Evolutionary conservation across 495 filamentous ascomycete species (phyloP).

Genomic region (Aspergillus funiculosus): DNA sequence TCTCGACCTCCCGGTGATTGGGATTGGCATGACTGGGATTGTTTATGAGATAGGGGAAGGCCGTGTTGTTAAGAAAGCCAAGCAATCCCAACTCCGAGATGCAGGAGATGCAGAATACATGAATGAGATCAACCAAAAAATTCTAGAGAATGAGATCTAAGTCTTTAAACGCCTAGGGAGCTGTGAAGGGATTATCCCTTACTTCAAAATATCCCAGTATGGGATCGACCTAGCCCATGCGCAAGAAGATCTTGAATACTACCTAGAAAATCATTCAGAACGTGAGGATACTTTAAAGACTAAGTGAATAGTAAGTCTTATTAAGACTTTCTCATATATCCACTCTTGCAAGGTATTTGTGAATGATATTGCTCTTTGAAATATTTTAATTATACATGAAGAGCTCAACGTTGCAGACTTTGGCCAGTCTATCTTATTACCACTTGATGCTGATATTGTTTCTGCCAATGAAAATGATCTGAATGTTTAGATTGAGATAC

Average conservation of each 20-base stretch:
- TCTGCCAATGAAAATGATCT: conserved; percentile 12
- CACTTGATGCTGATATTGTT: conserved; percentile 13
- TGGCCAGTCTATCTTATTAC: conserved; percentile 14
- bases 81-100: too few relatives aligned
- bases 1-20: conserved; percentile 5
- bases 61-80: conserved; percentile 16
- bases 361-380: conserved; percentile 15
- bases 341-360: conserved; percentile 16
- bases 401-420: conserved; percentile 14
- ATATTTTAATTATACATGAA: conserved; percentile 13
- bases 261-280: conserved; percentile 11
- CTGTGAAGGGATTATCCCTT: conserved; percentile 14
- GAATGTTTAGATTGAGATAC: conserved; percentile 18
- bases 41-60: conserved; percentile 7
- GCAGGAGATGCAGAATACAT: conserved; percentile 14
- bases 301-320: conserved; percentile 11
- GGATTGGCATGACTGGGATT: conserved; percentile 14
- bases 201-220: conserved; percentile 15
- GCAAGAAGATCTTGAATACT: conserved; percentile 16
- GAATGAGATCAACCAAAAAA: conserved; percentile 13
- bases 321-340: conserved; percentile 8
- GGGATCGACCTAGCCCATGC: conserved; percentile 17
- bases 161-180: conserved; percentile 15
- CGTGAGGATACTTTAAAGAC: conserved; percentile 10
- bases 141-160: conserved; percentile 13